Evolutionary conservation across 441 rosid species (phyloP), one percentile per base, ranked within the genome.

Genomic region (Corymbia citriodora): DNA sequence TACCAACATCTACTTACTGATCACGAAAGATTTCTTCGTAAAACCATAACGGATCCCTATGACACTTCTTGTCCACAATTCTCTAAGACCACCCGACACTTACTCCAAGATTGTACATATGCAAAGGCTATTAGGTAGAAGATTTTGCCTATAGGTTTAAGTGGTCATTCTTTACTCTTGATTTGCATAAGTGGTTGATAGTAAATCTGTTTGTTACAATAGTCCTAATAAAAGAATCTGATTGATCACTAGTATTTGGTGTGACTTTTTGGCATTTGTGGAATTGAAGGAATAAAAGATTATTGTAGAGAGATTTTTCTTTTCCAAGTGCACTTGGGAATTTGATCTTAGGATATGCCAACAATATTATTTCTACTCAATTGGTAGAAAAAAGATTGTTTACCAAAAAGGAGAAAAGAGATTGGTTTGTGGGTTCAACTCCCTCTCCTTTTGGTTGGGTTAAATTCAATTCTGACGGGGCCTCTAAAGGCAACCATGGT

Each of bases 181-280:
- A 40, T 40, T 4, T 40, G 45, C 45, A 40, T 40, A 40, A 40
- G 45, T 40, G 45, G 45, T 40, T 40, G 45, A 40, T 40, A 68
- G 7, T 23, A 31, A 68, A 17, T 45, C 36, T 0, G 13, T 31
- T 3, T 0, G 36, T 33, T 9, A 45, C 45, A 19, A 31, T 0
- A 9, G 36, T 68, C 79, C 12, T 36, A 12, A 23, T 31, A 31
- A 1, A 31, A 68, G 23, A 68, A 68, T 31, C 31, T 16, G 23
- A 68, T 9, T 31, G 79, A 10, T 23, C 45, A 31, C 79, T 68
- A 2, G 12, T 68, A 68, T 68, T 9, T 31, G 79, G 79, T 9
- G 79, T 68, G 31, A 2, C 79, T 31, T 68, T 12, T 68, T 31
- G 79, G 79, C 45, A 31, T 68, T 31, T 68, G 10, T 68, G 79